Evolutionary conservation across 2,329 filamentous ascomycete species (phyloP), one percentile per base, ranked within the genome.

Genomic region (Ophiostoma montium): DNA sequence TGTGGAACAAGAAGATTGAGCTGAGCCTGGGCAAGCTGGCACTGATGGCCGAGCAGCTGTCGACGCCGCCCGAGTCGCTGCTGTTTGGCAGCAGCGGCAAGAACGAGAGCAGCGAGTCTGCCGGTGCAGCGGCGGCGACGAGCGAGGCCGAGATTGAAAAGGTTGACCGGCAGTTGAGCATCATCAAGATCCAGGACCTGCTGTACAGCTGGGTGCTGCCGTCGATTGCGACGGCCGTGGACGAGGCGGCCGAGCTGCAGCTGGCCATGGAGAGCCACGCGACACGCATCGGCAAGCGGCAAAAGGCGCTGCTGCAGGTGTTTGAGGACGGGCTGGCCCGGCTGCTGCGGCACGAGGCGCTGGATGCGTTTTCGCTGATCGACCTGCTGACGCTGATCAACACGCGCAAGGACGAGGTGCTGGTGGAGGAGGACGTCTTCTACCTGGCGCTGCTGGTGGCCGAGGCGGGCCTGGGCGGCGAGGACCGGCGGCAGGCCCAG

Each of bases 1-100:
- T 92, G 4, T 96, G 90, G 90, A 87, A 80, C 66, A 94, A 94
- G 68, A 92, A 94, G 63, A 85, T 95, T 32, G 84, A 96, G 64
- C 70, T 96, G 23, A 94, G 87, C 52, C 72, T 98, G 35, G 84
- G 86, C 33, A 96, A 95, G 65, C 72, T 98, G 43, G 77, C 82
- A 15, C 72, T 80, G 48, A 66, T 95, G 55, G 86, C 86, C 15
- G 76, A 80, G 35, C 70, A 67, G 8, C 50, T 51, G 1, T 35
- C 38, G 13, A 46, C 47, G 15, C 50, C 46, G 27, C 46, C 42
- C 13, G 27, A 44, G 13, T 51, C 49, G 0, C 21, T 35, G 21
- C 49, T 42, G 13, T 21, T 4, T 21, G 35, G 23, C 16, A 13
- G 15, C 38, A 16, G n/a, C 4, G 13, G 11, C 18, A 32, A 32